Base-by-base conservation (phyloP, 768 basidiomycete species). In the Neoboletus brunneissimus region DNA sequence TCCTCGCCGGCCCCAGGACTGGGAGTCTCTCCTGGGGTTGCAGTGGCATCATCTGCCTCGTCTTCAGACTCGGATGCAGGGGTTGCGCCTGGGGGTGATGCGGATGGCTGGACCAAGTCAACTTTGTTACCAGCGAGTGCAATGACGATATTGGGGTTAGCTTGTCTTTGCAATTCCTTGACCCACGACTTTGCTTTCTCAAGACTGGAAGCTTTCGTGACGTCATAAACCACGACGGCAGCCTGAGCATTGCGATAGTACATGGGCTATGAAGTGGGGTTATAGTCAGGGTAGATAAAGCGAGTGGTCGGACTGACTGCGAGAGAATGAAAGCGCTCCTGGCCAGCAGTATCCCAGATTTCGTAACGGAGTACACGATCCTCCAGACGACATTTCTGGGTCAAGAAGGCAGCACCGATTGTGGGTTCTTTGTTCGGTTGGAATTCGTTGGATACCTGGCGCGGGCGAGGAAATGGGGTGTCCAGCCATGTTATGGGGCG, bases 141-240 rank as follows among this genome's bases (percentile, higher is more conserved):
- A 66, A 99, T 98, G 70, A 99, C 95, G 68, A 98, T 98, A 72
- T 98, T 98, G 35, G 96, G 95, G 71, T 98, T 97, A 23, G 97
- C 97, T 70, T 99, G 97, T 62, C 97, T 86, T 72, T 99, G 97
- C 23, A 99, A 81, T 75, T 99, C 97, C 77, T 97, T 98, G 56
- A 99, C 94, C 97, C 97, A 99, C 31, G 95, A 94, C 79, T 98
- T 98, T 53, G 97, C 97, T 73, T 98, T 98, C 73, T 98, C 96
- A 56, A 99, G 80, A 67, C 94, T 96, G 55, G 89, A 83, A 44
- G 92, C 90, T 75, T 98, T 97, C 48, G 96, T 98, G 54, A 98
- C 87, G 71, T 98, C 97, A 73, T 98, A 98, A 20, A 98, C 96
- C 10, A 99, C 97, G 41, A 98, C 94, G 32, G 96, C 96, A 4